Evolutionary conservation across 176 grass and related monocot genomes (phyloP), one percentile per base, ranked within the genome.

Genomic region (Musa troglodytarum): DNA sequence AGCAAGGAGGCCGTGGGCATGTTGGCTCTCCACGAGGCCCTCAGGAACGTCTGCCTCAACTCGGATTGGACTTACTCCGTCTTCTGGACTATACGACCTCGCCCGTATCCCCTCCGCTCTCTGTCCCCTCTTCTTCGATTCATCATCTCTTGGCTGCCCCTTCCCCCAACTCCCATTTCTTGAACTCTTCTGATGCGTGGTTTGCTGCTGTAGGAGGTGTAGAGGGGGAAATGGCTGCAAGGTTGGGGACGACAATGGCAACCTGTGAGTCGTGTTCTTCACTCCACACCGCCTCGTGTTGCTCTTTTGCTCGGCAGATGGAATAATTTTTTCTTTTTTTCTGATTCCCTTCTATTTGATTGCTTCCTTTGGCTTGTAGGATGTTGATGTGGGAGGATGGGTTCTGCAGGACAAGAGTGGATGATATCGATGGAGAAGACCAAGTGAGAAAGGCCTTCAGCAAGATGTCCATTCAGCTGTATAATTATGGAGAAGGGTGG

Each of bases 401-500:
- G 3, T 99, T 94, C 85, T 99, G 96, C 78, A 86, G 88, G 76
- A 77, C 88, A 11, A 80, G 83, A 1, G 82, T 85, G 10, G 96
- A 95, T 75, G 91, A 92, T 71, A 95, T 99, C 16, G 96, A 95
- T 83, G 91, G 96, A 22, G 96, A 99, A 76, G 96, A 99, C 58
- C 81, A 81, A 67, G 88, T 99, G 81, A 83, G 91, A 21, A 99
- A 94, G 82, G 90, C 90, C 80, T 99, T 99, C 83, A 99, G 91
- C 95, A 99, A 99, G 95, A 99, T 99, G 95, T 99, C 91, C 78
- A 99, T 99, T 82, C 95, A 99, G 86, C 95, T 99, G 83, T 99
- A 99, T 84, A 99, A 99, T 88, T 99, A 99, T 84, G 95, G 95
- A 99, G 95, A 99, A 99, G 95, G 95, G 95, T 99, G 95, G 90